Evolutionary conservation across 352 stramenopile genomes (phyloP), one percentile per base, ranked within the genome.

Genomic region (Globisporangium apiculatum): DNA sequence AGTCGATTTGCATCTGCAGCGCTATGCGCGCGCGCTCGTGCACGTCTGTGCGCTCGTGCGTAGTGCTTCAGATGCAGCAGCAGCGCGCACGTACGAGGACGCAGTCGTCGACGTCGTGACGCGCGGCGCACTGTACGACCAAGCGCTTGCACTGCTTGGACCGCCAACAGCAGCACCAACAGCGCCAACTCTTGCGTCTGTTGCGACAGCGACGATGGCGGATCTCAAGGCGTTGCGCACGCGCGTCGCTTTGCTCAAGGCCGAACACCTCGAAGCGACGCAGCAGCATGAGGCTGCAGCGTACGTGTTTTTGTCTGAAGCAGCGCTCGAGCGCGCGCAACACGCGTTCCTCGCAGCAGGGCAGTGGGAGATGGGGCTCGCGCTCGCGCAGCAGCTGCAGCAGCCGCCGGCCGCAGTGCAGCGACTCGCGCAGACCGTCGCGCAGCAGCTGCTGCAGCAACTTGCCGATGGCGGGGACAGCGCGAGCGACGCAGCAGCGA

Each of bases 281-380:
- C 71, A 76, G 47, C 61, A 70, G 35, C 76, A 73, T 36, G 59
- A 84, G 51, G 76, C 72, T 18, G 78, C 79, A n/a, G 83, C 68
- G 7, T 88, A 79, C 56, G 71, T 89, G 7, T 89, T 78, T 53
- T 61, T 92, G 18, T 76, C 74, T 10, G 66, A 79, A 36, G 58
- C 64, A 12, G 67, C 68, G 2, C 71, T 67, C n/a, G 38, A 52
- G 2, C 65, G 77, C 7, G 83, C 83, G 3, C 71, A 81, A 51
- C 58, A 72, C 2, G 71, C 79, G 47, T 92, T 90, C 60, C 65
- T 81, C 7, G 62, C 70, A 7, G 83, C 75, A 0, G 71, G 71
- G 0, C 63, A 73, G 18, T 92, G 83, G 83, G 64, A 76, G 11
- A 80, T 92, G 68, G 78, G 76, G 9, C 49, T 92, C n/a, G 58